These are phyloP conservation scores for Starmerella apis DNA, from an alignment of 805 yeast genomes.

Conservation along the genomic window DNA sequence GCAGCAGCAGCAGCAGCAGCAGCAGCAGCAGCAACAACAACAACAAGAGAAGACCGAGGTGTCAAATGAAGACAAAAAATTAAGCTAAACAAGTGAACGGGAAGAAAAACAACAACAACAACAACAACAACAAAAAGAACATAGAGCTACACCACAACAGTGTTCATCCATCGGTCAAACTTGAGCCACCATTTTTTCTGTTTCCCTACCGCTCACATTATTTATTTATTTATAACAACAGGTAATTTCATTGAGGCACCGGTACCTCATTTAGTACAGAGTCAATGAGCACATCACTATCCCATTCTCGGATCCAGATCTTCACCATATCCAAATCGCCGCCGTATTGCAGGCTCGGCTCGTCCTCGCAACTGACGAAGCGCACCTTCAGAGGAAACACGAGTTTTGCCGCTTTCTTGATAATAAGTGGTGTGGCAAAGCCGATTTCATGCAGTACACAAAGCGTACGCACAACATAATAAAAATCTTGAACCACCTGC, in stretches of 20 bases:
- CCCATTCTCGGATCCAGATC: slow-evolving; percentile 39
- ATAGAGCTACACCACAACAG: too few species aligned
- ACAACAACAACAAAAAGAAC: too few species aligned
- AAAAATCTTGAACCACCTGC: slow-evolving; percentile 37
- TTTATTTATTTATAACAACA: background rate
- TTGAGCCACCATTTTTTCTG: background rate
- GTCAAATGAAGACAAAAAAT: too few species aligned
- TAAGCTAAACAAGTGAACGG: too few species aligned
- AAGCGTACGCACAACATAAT: slow-evolving; percentile 33
- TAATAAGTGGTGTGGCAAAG: slow-evolving; percentile 46
- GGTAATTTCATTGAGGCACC: slow-evolving; percentile 35
- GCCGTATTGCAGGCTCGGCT: slow-evolving; percentile 47
- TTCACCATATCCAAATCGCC: slow-evolving; percentile 39
- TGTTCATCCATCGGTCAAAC: too few species aligned
- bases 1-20: too few species aligned
- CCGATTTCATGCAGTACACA: slow-evolving; percentile 36
- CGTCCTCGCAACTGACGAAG: slow-evolving; percentile 36
- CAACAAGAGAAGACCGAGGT: too few species aligned
- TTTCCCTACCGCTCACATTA: background rate
- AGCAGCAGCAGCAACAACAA: too few species aligned
- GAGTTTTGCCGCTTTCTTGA: slow-evolving; percentile 41
- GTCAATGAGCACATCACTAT: slow-evolving; percentile 41
- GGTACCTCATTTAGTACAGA: slow-evolving; percentile 43
- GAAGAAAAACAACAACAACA: too few species aligned
- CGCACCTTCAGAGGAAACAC: slow-evolving; percentile 41